These are phyloP conservation scores for Chernovozyma aurita DNA, from an alignment of 1,139 yeast species.

Conservation along the genomic window DNA sequence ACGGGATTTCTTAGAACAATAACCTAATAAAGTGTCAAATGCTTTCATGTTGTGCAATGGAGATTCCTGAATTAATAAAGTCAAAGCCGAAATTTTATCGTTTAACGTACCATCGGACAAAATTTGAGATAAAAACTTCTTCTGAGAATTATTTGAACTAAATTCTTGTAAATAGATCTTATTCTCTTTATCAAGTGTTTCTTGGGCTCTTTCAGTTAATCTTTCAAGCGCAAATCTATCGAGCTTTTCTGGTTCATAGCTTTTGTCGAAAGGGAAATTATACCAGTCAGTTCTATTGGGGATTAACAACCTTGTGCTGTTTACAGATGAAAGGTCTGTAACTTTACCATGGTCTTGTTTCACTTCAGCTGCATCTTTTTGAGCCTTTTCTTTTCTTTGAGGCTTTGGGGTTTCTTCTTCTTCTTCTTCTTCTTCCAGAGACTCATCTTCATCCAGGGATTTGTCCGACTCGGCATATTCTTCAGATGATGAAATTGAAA, in stretches of 20 bases:
- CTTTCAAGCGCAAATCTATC: conserved; percentile 50
- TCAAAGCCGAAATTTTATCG: conserved; percentile 93
- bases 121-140: conserved; percentile 84
- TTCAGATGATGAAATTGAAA: conserved; percentile 15
- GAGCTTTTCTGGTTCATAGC: conserved; percentile 39
- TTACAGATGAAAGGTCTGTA: conserved; percentile 50
- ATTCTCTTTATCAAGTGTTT: conserved; percentile 66
- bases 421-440: too few species aligned
- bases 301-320: conserved; percentile 51
- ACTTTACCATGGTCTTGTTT: conserved; percentile 33
- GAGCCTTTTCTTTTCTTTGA: conserved; percentile 8
- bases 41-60: conserved; percentile 88
- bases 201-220: conserved; percentile 63
- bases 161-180: conserved; percentile 70
- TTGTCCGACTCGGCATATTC: conserved; percentile 8
- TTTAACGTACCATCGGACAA: conserved; percentile 89
- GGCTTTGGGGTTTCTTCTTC: conserved; percentile 12
- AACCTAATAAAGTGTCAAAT: conserved; percentile 67
- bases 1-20: conserved; percentile 88
- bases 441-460: too few species aligned
- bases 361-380: conserved; percentile 2
- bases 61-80: conserved; percentile 89
- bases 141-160: conserved; percentile 76
- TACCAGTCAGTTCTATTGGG: conserved; percentile 79
- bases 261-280: conserved; percentile 31